phyloP scores from a whole-genome alignment of 495 filamentous ascomycete genomes.

The Tuber melanosporum region DNA sequence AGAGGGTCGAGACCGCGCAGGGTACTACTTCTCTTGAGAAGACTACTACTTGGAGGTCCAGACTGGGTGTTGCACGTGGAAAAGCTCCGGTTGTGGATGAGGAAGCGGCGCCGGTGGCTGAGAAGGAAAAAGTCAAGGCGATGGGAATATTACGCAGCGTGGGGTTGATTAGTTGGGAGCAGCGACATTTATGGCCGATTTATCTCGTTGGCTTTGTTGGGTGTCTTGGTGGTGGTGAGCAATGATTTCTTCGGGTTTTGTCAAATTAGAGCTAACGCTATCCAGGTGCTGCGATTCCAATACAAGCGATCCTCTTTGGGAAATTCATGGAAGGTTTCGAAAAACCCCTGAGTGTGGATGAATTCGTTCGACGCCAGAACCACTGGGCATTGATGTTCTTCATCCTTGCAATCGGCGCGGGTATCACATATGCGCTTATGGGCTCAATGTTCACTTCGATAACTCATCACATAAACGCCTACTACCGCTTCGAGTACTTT shows the following conservation, averaged over 20 bases:
- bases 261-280: constrained; percentile 8
- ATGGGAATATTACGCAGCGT: constrained; percentile 26
- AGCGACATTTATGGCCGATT: constrained; percentile 23
- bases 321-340: constrained; percentile 41
- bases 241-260: neutral
- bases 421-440: constrained; percentile 45
- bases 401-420: constrained; percentile 46
- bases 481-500: constrained; percentile 47
- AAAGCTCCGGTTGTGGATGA: constrained; percentile 15
- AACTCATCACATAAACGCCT: constrained; percentile 23
- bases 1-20: neutral
- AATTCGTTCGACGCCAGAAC: constrained; percentile 44
- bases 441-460: constrained; percentile 41
- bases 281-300: constrained; percentile 42
- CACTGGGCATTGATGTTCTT: constrained; percentile 56
- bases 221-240: constrained; percentile 25
- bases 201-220: constrained; percentile 24
- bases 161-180: constrained; percentile 28
- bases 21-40: constrained; percentile 9
- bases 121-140: constrained; percentile 8
- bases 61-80: constrained; percentile 18
- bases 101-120: constrained; percentile 16
- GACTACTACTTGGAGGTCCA: constrained; percentile 32
- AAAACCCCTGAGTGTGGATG: constrained; percentile 20
- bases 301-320: constrained; percentile 43